These are phyloP conservation scores for Pichia phayaonensis DNA, from an alignment of 805 yeast species.

Conservation along the genomic window DNA sequence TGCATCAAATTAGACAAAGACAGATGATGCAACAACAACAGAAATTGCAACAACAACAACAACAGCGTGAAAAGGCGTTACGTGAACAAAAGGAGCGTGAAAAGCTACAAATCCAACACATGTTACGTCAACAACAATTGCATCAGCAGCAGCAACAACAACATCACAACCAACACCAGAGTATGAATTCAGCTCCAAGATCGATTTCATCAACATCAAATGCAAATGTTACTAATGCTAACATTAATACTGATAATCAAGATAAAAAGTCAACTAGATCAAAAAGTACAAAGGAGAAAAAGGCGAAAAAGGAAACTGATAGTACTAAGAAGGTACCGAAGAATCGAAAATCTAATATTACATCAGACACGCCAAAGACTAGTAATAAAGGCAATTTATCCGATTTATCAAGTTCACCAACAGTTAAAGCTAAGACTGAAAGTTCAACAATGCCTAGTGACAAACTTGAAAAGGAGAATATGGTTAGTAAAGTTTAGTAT, in stretches of 20 bases:
- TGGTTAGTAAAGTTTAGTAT: neutral
- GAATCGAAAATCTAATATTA: neutral
- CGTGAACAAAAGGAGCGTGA: slow-evolving; percentile 17
- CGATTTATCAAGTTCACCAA: slow-evolving; percentile 1
- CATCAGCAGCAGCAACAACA: neutral
- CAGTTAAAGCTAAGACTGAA: slow-evolving; percentile 5
- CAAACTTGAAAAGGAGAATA: slow-evolving; percentile 5
- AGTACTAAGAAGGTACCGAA: neutral
- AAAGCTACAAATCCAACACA: slow-evolving; percentile 1
- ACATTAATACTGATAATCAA: neutral
- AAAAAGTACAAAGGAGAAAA: slow-evolving; percentile 4
- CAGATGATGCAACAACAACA: slow-evolving; percentile 37
- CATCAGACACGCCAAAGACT: slow-evolving; percentile 1
- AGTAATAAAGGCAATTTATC: neutral
- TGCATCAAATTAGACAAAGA: slow-evolving; percentile 62
- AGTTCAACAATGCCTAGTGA: neutral
- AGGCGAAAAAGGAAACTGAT: slow-evolving; percentile 4
- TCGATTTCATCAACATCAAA: neutral
- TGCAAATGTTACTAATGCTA: neutral
- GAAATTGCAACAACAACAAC: slow-evolving; percentile 30
- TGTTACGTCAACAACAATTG: neutral
- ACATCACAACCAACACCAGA: neutral
- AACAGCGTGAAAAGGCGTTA: slow-evolving; percentile 23
- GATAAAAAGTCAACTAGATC: neutral
- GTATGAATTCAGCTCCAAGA: neutral